Evolutionary conservation across 805 yeast genomes (phyloP).

Genomic region (Kodamaea laetipori): DNA sequence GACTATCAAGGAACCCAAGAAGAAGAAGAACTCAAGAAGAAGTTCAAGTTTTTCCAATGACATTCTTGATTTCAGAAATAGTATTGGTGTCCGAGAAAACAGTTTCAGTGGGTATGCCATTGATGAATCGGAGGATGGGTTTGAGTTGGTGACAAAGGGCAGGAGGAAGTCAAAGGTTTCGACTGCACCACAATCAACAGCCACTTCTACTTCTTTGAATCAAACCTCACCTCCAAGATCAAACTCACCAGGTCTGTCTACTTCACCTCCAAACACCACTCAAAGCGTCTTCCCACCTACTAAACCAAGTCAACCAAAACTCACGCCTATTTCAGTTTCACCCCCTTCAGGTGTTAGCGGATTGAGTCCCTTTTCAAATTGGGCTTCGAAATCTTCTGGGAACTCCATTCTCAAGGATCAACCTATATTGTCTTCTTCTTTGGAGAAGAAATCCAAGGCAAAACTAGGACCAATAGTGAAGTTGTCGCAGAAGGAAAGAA

Average conservation of each 20-base stretch:
- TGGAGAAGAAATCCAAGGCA: constrained; percentile 25
- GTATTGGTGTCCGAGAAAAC: constrained; percentile 18
- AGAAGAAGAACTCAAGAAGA: constrained; percentile 25
- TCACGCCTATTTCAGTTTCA: background rate
- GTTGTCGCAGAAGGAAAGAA: constrained; percentile 63
- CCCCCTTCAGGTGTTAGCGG: constrained; percentile 1
- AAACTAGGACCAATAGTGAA: constrained; percentile 42
- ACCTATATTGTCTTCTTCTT: constrained; percentile 11
- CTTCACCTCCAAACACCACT: too few relatives aligned
- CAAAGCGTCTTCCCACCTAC: background rate
- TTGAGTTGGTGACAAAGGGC: constrained; percentile 29
- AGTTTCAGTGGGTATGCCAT: constrained; percentile 15
- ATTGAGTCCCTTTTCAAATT: constrained; percentile 21
- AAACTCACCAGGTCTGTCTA: background rate
- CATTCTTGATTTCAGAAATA: constrained; percentile 28
- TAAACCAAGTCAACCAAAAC: background rate
- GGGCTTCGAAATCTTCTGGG: constrained; percentile 25
- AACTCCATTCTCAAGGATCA: constrained; percentile 18
- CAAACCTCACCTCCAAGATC: too few relatives aligned
- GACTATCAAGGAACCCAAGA: constrained; percentile 18
- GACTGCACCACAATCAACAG: background rate
- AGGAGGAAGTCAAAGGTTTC: constrained; percentile 20
- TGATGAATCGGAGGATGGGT: constrained; percentile 24
- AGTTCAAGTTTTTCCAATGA: constrained; percentile 26
- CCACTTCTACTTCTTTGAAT: background rate